Conservation (phyloP, 2,329 filamentous ascomycete species). For the Ceratocystis variospora region DNA sequence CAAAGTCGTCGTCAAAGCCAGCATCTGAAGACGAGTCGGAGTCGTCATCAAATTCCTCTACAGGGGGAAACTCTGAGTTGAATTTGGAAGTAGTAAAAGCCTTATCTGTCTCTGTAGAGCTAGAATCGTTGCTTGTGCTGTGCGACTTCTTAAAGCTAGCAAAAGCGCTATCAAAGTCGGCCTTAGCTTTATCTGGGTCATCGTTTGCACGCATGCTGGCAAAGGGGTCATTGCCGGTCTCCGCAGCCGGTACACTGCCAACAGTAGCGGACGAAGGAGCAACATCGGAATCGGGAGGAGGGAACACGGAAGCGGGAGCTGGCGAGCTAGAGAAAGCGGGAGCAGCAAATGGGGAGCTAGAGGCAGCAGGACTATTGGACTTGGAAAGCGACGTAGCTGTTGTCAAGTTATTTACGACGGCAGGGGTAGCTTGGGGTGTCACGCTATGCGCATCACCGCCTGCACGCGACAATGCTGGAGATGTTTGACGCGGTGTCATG, state of each 20-base stretch:
- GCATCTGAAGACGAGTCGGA: constrained; percentile 65
- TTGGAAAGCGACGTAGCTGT: constrained; percentile 22
- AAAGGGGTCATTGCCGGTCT: constrained; percentile 8
- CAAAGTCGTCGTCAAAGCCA: constrained; percentile 90
- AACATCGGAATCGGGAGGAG: constrained; percentile 20
- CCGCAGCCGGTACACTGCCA: neutral
- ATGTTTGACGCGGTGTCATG: constrained; percentile 59
- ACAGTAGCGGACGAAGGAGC: neutral
- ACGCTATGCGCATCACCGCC: constrained; percentile 25
- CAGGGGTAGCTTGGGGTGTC: constrained; percentile 23
- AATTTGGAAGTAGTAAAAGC: constrained; percentile 39
- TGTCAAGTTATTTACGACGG: constrained; percentile 23
- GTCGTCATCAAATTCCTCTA: constrained; percentile 76
- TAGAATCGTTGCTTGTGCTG: constrained; percentile 31
- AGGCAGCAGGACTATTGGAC: constrained; percentile 16
- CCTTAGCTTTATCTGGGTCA: constrained; percentile 50
- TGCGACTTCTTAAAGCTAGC: constrained; percentile 52
- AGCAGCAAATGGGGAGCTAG: constrained; percentile 13
- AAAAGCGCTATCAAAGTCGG: constrained; percentile 77
- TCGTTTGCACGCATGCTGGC: constrained; percentile 32
- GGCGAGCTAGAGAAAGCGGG: neutral
- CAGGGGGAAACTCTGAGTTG: constrained; percentile 78
- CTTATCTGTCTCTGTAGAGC: constrained; percentile 24
- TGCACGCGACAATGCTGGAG: constrained; percentile 47
- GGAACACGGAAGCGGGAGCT: constrained; percentile 20